Base-by-base conservation (phyloP, 2,329 filamentous ascomycete genomes). In the Monilinia laxa region DNA sequence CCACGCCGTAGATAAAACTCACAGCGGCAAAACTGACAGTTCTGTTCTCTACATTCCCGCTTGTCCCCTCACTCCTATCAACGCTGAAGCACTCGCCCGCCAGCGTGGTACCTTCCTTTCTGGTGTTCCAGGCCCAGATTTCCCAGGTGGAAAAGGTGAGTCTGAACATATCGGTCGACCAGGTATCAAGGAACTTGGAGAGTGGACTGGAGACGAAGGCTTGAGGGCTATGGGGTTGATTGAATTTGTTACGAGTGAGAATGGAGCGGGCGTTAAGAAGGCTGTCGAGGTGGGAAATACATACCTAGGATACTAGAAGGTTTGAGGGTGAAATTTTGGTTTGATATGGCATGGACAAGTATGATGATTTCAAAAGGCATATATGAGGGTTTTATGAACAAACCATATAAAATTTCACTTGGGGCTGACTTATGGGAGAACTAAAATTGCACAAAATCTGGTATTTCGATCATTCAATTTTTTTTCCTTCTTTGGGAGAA, bases 11-110 rank as follows among this genome's bases (percentile, higher is more conserved):
- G 93, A 97, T 79, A 88, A 86, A 71, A 81, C 88, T 1, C 93
- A 97, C 75, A 78, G 78, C 1, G 94, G 93, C 1, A 81, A 79
- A 1, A 78, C 80, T 0, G 93, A 97, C 77, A 92, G 90, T 0
- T 93, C 89, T 72, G 93, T 97, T 0, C 75, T 97, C 68, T 97
- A 97, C 74, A 96, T 97, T 65, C 93, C 93, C 0, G 88, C 91
- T 0, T 95, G 91, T 65, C 93, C 93, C 0, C 82, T 92, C 40
- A 96, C 92, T 0, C 85, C 88, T 60, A 80, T 82, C 56, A 97
- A 95, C 73, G 87, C 90, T 0, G 78, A 84, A 25, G 94, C 93
- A 74, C 80, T 94, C 0, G 82, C 79, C 2, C 83, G 85, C n/a
- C 92, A 96, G 79, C 84, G 89, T 28, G 81, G 85, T n/a, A 85